phyloP scores from a whole-genome alignment of 1,284 basidiomycete genomes.

The Cryptococcus amylolentus region DNA sequence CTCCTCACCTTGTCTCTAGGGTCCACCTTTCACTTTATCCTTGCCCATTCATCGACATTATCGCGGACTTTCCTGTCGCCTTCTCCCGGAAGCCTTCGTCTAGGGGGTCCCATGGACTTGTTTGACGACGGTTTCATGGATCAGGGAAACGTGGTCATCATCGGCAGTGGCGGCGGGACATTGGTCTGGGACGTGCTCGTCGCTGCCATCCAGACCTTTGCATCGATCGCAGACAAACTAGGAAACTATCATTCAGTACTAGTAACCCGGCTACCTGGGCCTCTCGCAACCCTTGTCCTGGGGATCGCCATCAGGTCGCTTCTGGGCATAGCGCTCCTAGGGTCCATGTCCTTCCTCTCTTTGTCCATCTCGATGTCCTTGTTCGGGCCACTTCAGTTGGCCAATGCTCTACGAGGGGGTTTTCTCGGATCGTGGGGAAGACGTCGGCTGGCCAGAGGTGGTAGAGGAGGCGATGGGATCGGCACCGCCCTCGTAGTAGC shows the following conservation, averaged over 20 bases:
- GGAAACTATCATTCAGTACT: slow-evolving; percentile 3
- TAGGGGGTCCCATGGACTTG: slow-evolving; percentile 9
- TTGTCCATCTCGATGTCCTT: slow-evolving; percentile 38
- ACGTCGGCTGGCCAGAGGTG: slow-evolving; percentile 6
- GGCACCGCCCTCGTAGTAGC: slow-evolving; percentile 30
- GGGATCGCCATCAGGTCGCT: slow-evolving; percentile 32
- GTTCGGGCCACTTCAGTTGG: slow-evolving; percentile 43
- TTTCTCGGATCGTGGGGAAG: slow-evolving; percentile 27
- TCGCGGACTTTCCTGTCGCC: slow-evolving; percentile 9
- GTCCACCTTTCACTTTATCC: slow-evolving; percentile 24
- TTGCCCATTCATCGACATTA: slow-evolving; percentile 15
- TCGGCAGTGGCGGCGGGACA: slow-evolving; percentile 27
- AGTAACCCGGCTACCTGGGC: neutral
- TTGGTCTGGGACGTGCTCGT: slow-evolving; percentile 36
- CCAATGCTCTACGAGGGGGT: slow-evolving; percentile 39
- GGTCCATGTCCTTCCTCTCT: slow-evolving; percentile 42
- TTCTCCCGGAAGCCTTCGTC: neutral
- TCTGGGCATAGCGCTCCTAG: slow-evolving; percentile 45
- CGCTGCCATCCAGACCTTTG: slow-evolving; percentile 34
- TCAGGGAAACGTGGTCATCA: slow-evolving; percentile 20
- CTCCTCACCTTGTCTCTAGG: slow-evolving; percentile 33
- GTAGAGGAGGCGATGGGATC: slow-evolving; percentile 9
- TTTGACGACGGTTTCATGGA: slow-evolving; percentile 16
- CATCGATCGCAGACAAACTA: slow-evolving; percentile 26
- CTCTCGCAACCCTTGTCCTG: slow-evolving; percentile 7